phyloP scores from a whole-genome alignment of 2,329 filamentous ascomycete genomes.

The Microthyrium microscopicum region DNA sequence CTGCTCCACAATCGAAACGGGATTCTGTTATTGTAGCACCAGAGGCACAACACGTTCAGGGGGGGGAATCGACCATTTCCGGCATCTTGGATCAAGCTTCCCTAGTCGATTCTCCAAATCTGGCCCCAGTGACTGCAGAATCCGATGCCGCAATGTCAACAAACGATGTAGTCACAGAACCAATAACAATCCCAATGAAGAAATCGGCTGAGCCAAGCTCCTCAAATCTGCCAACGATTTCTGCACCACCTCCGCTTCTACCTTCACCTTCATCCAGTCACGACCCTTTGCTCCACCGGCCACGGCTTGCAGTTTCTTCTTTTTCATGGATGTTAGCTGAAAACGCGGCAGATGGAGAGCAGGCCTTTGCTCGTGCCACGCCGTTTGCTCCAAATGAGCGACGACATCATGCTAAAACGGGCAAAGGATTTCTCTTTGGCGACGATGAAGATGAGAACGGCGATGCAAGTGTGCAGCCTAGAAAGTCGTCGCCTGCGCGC shows the following conservation, averaged over 20 bases:
- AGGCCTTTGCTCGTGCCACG: constrained; percentile 9
- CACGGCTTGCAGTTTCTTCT: constrained; percentile 54
- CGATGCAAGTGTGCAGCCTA: too few relatives aligned
- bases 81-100: too few relatives aligned
- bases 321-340: constrained; percentile 59
- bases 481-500: too few relatives aligned
- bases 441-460: constrained; percentile 21
- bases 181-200: constrained; percentile 1
- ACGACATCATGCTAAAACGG: constrained; percentile 18
- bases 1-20: background rate
- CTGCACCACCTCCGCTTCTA: constrained; percentile 1
- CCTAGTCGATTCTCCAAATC: background rate
- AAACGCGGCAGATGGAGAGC: constrained; percentile 17
- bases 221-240: constrained; percentile 1
- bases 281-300: constrained; percentile 33
- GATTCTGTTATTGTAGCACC: background rate
- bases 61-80: background rate
- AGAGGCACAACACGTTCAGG: background rate
- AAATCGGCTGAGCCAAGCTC: background rate
- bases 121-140: background rate
- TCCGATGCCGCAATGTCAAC: background rate
- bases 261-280: background rate
- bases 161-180: background rate
- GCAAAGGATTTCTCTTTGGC: constrained; percentile 24
- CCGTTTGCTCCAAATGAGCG: constrained; percentile 19